phyloP scores from a whole-genome alignment of 352 stramenopile genomes.

The Phytophthora aleatoria region DNA sequence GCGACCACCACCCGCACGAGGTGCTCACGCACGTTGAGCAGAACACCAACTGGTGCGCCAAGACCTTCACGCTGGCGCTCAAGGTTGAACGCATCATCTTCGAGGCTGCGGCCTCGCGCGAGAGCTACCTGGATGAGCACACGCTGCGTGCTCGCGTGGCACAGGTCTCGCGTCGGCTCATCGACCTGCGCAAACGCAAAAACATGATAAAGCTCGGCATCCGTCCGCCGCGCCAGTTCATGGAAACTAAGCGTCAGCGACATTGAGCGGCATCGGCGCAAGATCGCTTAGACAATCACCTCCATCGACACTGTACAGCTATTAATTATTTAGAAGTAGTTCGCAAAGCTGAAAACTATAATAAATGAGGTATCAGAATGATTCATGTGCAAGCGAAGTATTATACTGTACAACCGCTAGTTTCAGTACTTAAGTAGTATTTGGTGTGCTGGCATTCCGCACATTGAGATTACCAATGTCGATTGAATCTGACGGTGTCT shows the following conservation, averaged over 20 bases:
- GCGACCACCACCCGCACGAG: slow-evolving; percentile 54
- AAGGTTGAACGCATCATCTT: slow-evolving; percentile 79
- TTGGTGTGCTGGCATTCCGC: too few relatives aligned
- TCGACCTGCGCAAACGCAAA: slow-evolving; percentile 63
- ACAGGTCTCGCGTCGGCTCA: slow-evolving; percentile 56
- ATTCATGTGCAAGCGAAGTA: too few relatives aligned
- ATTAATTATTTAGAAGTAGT: neutral
- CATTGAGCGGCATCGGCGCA: slow-evolving; percentile 6
- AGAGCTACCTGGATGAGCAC: slow-evolving; percentile 68
- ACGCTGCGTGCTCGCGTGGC: slow-evolving; percentile 61
- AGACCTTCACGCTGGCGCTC: slow-evolving; percentile 69
- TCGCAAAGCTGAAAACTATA: slow-evolving; percentile 3
- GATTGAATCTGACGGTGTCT: too few relatives aligned
- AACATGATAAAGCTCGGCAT: slow-evolving; percentile 44
- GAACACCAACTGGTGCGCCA: slow-evolving; percentile 68
- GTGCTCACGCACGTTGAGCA: slow-evolving; percentile 69
- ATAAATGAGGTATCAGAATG: slow-evolving; percentile 1
- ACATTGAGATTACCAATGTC: too few relatives aligned
- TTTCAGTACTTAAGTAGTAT: too few relatives aligned
- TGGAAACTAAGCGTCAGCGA: slow-evolving; percentile 2
- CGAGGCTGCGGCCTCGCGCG: slow-evolving; percentile 47
- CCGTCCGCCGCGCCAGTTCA: slow-evolving; percentile 6
- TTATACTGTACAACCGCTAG: too few relatives aligned
- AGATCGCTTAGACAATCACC: neutral
- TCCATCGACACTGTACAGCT: slow-evolving; percentile 14